Conservation (phyloP, 2,329 filamentous ascomycete species). For the Catunica adiposa region DNA sequence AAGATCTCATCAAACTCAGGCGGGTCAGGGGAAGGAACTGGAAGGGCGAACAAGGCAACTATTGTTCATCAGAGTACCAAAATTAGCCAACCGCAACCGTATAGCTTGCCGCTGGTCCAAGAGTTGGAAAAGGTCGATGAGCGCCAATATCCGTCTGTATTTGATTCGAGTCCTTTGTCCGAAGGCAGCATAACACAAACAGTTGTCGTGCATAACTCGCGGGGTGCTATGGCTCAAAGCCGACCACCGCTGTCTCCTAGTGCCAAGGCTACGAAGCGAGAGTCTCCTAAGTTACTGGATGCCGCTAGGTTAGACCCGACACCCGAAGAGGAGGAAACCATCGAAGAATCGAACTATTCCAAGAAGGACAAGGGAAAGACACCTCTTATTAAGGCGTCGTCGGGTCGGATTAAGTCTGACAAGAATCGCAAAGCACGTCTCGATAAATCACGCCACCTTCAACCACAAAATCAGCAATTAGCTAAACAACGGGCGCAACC, state of each 20-base stretch:
- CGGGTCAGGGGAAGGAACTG: not conserved
- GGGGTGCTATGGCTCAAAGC: not conserved
- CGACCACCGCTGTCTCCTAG: not conserved
- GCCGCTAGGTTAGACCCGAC: slow-evolving; percentile 5
- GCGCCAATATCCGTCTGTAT: no score
- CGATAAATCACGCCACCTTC: not conserved
- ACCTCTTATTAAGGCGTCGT: not conserved
- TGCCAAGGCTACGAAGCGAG: not conserved
- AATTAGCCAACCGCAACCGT: no score
- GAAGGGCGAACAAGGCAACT: not conserved
- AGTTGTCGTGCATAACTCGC: slow-evolving; percentile 8
- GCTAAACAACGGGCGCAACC: not conserved
- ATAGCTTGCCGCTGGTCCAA: no score
- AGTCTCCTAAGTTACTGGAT: not conserved
- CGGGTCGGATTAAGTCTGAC: not conserved
- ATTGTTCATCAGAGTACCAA: not conserved
- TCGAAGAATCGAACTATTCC: slow-evolving; percentile 1
- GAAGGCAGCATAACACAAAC: not conserved
- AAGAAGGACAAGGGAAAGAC: slow-evolving; percentile 3
- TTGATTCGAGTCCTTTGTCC: no score
- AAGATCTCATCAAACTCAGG: not conserved
- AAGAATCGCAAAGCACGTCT: not conserved
- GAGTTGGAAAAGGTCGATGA: no score
- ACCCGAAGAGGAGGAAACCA: slow-evolving; percentile 7
- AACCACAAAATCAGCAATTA: not conserved